Conservation (phyloP, 192 early-diverging fungal genomes). For the Coemansia umbellata region DNA sequence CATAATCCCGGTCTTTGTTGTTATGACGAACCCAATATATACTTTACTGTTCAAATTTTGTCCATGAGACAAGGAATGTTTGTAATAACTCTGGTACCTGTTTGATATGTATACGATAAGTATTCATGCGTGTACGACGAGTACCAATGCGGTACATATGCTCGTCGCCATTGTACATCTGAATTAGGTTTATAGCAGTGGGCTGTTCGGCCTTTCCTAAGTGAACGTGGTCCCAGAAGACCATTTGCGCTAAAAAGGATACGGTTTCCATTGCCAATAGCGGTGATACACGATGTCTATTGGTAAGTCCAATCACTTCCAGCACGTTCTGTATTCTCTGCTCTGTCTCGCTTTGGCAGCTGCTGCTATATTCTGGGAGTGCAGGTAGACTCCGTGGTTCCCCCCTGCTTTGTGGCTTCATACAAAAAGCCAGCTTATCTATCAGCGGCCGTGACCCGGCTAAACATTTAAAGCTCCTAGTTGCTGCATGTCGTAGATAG, state of each 20-base stretch:
- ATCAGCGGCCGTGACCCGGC: not conserved
- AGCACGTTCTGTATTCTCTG: not conserved
- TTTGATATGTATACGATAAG: slow-evolving; percentile 43
- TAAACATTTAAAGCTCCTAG: not conserved
- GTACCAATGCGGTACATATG: slow-evolving; percentile 26
- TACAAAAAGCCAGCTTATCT: not conserved
- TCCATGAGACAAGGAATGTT: slow-evolving; percentile 14
- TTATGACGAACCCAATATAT: not conserved
- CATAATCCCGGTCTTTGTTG: not conserved
- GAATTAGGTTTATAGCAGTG: not conserved
- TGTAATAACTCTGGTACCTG: slow-evolving; percentile 20
- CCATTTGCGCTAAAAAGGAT: slow-evolving; percentile 30
- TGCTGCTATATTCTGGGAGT: not conserved
- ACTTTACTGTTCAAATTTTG: not conserved
- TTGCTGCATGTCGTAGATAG: not conserved
- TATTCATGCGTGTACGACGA: slow-evolving; percentile 31
- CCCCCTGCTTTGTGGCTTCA: not conserved
- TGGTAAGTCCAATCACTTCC: not conserved
- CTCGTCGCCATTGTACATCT: not conserved
- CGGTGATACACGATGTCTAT: not conserved
- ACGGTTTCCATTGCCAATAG: slow-evolving; percentile 8
- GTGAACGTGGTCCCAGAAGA: slow-evolving; percentile 35
- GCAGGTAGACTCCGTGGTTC: not conserved
- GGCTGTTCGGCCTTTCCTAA: slow-evolving; percentile 15
- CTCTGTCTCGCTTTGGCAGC: not conserved